These are phyloP conservation scores for Phytophthora nicotianae DNA, from an alignment of 352 stramenopile genomes.

Conservation along the genomic window DNA sequence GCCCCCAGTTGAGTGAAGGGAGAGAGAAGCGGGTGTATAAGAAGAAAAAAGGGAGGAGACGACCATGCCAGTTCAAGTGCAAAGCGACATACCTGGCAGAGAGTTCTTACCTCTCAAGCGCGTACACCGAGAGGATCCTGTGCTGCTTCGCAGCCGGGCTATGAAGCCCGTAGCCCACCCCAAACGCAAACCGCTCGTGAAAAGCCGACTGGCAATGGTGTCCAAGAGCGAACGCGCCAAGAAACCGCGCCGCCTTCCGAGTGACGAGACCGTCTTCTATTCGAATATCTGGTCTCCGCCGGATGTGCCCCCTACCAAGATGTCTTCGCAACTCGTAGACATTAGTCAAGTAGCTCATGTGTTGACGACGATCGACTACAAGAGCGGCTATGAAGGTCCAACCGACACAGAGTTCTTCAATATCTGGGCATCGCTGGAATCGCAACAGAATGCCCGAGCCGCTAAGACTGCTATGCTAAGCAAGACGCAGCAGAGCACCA, in stretches of 20 bases:
- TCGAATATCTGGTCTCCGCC: constrained; percentile 74
- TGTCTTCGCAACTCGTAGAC: constrained; percentile 58
- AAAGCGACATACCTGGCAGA: constrained; percentile 36
- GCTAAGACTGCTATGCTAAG: constrained; percentile 24
- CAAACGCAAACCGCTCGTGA: constrained; percentile 63
- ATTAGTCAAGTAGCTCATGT: constrained; percentile 83
- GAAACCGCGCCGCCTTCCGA: constrained; percentile 42
- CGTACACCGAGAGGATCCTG: constrained; percentile 24
- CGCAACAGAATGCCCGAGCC: constrained; percentile 25
- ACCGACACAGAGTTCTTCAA: constrained; percentile 45
- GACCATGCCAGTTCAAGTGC: constrained; percentile 36
- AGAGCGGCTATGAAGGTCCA: constrained; percentile 58
- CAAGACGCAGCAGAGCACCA: constrained; percentile 35
- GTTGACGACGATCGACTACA: constrained; percentile 78
- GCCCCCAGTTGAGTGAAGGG: constrained; percentile 23
- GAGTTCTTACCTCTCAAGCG: constrained; percentile 26
- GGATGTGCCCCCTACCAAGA: constrained; percentile 24
- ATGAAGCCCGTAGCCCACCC: constrained; percentile 21
- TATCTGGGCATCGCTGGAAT: constrained; percentile 53
- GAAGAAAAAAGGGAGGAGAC: constrained; percentile 11
- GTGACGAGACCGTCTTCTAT: constrained; percentile 82
- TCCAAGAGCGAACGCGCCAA: constrained; percentile 46
- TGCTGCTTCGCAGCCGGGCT: constrained; percentile 29
- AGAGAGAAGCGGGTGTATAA: constrained; percentile 23
- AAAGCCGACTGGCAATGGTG: constrained; percentile 51